Evolutionary conservation across 2,329 filamentous ascomycete genomes (phyloP).

Genomic region (Fusarium oxysporum): DNA sequence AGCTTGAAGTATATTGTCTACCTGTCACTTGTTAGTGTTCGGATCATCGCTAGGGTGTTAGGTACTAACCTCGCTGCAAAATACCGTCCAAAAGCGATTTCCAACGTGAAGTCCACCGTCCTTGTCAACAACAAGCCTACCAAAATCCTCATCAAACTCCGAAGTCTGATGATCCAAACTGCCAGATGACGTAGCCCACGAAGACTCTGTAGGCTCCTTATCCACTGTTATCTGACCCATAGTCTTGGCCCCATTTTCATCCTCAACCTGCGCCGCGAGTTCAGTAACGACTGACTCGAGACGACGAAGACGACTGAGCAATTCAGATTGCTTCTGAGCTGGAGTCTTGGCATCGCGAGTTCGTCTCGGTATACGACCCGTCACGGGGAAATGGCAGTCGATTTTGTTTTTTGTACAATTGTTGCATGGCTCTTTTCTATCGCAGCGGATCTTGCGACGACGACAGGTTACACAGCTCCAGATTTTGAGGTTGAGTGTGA

Average conservation of each 20-base stretch:
- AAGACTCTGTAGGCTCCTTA: slow-evolving; percentile 12
- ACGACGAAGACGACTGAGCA: slow-evolving; percentile 45
- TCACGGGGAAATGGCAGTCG: slow-evolving; percentile 49
- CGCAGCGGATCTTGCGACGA: slow-evolving; percentile 48
- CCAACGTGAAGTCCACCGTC: slow-evolving; percentile 45
- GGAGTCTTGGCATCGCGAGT: slow-evolving; percentile 38
- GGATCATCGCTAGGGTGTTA: accelerated
- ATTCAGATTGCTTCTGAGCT: slow-evolving; percentile 47
- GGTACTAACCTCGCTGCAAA: slow-evolving; percentile 45
- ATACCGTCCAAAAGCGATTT: slow-evolving; percentile 50
- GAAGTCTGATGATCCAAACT: slow-evolving; percentile 4
- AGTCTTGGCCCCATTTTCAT: slow-evolving; percentile 30
- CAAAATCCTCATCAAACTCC: slow-evolving; percentile 48
- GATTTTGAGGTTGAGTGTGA: slow-evolving; percentile 37
- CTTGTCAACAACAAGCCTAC: slow-evolving; percentile 43
- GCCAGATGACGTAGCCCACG: slow-evolving; percentile 3
- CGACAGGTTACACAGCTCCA: slow-evolving; percentile 51
- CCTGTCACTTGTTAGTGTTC: slow-evolving; percentile 25
- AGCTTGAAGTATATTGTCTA: slow-evolving; percentile 48
- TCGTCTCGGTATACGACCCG: slow-evolving; percentile 47
- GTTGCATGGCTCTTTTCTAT: slow-evolving; percentile 47
- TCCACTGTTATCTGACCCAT: slow-evolving; percentile 22
- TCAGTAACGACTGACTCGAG: slow-evolving; percentile 50
- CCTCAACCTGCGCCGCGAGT: slow-evolving; percentile 47
- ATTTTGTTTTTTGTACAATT: slow-evolving; percentile 44